These are phyloP conservation scores for Lipomyces lipofer DNA, from an alignment of 805 yeast genomes.

Conservation along the genomic window DNA sequence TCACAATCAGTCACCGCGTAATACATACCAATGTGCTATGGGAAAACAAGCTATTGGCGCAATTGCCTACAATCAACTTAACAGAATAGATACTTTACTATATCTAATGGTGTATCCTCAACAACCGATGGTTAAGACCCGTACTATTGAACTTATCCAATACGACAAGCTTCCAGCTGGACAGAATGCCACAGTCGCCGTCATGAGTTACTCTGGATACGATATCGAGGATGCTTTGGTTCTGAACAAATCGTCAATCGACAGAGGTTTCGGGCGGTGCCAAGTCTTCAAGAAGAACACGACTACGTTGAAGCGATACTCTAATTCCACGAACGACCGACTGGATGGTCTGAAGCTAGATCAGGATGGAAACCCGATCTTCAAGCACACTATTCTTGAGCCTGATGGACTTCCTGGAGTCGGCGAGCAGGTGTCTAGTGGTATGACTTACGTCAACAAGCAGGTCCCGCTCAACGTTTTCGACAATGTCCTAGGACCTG, in stretches of 20 bases:
- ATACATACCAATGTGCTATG: constrained; percentile 98
- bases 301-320: constrained; percentile 82
- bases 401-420: constrained; percentile 97
- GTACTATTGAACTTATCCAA: constrained; percentile 91
- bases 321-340: constrained; percentile 90
- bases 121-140: constrained; percentile 98
- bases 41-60: constrained; percentile 99
- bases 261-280: constrained; percentile 97
- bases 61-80: constrained; percentile 93
- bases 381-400: constrained; percentile 83
- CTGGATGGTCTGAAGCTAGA: constrained; percentile 87
- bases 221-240: constrained; percentile 99
- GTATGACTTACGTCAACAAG: constrained; percentile 92
- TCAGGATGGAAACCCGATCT: constrained; percentile 71
- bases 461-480: constrained; percentile 82
- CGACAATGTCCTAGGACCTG: constrained; percentile 54
- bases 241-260: constrained; percentile 86
- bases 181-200: constrained; percentile 98
- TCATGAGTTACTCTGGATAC: constrained; percentile 97
- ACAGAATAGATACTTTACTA: constrained; percentile 89
- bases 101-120: constrained; percentile 98
- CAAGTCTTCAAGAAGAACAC: constrained; percentile 93
- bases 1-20: constrained; percentile 99
- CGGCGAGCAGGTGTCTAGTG: constrained; percentile 84
- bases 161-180: constrained; percentile 98